Evolutionary conservation across 441 rosid species (phyloP).

Genomic region (Populus hybrid): DNA sequence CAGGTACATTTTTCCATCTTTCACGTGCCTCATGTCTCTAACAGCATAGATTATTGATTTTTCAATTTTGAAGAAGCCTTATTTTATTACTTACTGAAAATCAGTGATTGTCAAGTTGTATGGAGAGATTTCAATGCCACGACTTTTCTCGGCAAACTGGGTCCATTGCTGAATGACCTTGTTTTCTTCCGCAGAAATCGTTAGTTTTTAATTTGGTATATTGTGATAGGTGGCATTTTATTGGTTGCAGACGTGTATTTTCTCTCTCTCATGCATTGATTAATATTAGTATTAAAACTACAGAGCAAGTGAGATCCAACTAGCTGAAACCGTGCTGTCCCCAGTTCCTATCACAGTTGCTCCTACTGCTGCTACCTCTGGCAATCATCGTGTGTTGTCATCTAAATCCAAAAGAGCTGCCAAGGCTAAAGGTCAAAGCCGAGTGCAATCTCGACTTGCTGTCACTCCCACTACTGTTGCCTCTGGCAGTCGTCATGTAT

Average conservation of each 20-base stretch:
- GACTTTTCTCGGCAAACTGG: background rate
- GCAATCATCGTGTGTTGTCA: constrained; percentile 7
- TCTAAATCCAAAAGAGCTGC: constrained; percentile 15
- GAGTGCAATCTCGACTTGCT: background rate
- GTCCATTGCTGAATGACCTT: constrained; percentile 6
- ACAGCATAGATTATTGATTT: background rate
- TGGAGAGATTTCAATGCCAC: background rate
- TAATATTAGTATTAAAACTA: constrained; percentile 13
- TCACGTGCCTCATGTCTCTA: constrained; percentile 18
- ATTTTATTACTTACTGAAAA: background rate
- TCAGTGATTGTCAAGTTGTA: background rate
- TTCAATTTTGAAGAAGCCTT: background rate
- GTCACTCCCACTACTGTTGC: background rate
- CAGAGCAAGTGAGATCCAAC: constrained; percentile 48
- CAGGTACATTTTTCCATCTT: constrained; percentile 41
- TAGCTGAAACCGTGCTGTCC: constrained; percentile 33
- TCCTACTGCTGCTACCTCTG: constrained; percentile 20
- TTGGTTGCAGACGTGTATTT: background rate
- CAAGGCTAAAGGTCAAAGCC: background rate
- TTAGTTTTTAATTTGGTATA: background rate
- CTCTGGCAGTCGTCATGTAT: background rate
- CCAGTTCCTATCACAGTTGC: constrained; percentile 32
- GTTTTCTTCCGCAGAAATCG: background rate
- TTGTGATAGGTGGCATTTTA: background rate
- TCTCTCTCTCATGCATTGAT: constrained; percentile 7